Conservation (phyloP, 2,329 filamentous ascomycete species). For the Alternaria triticina region DNA sequence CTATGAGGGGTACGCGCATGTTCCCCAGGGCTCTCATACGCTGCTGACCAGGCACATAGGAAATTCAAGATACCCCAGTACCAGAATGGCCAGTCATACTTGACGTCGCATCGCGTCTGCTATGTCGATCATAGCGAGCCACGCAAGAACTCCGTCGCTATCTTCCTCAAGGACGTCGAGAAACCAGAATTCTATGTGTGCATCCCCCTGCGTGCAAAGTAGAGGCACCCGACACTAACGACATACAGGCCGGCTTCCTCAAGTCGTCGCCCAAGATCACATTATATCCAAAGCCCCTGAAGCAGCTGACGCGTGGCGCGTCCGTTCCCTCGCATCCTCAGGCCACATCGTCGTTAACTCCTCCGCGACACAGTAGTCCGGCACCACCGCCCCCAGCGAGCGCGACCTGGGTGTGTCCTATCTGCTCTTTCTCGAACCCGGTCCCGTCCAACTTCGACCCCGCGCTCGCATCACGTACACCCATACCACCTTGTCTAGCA, state of each 20-base stretch:
- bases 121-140: constrained; percentile 92
- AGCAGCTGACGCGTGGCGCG: constrained; percentile 64
- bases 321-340: constrained; percentile 51
- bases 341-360: constrained; percentile 35
- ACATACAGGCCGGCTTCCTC: constrained; percentile 77
- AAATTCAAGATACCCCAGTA: constrained; percentile 95
- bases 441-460: constrained; percentile 94
- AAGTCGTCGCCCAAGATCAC: constrained; percentile 96
- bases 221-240: constrained; percentile 16
- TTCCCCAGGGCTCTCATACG: constrained; percentile 5
- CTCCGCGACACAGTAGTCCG: constrained; percentile 45
- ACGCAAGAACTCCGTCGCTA: constrained; percentile 79
- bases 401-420: constrained; percentile 93
- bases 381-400: constrained; percentile 59
- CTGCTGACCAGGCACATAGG: constrained; percentile 55
- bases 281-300: constrained; percentile 79
- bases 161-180: constrained; percentile 91
- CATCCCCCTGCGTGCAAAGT: background rate
- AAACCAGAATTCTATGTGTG: constrained; percentile 72
- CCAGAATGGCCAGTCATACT: constrained; percentile 93
- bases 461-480: constrained; percentile 76
- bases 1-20: constrained; percentile 83
- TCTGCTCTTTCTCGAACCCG: constrained; percentile 93
- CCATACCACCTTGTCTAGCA: constrained; percentile 83
- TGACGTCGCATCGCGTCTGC: constrained; percentile 94